Percentiles rank a stretch among this genome's conserved stretches.
Conservation (phyloP, 1,139 yeast species). For the Debaryomycetaceae sp. region DNA sequence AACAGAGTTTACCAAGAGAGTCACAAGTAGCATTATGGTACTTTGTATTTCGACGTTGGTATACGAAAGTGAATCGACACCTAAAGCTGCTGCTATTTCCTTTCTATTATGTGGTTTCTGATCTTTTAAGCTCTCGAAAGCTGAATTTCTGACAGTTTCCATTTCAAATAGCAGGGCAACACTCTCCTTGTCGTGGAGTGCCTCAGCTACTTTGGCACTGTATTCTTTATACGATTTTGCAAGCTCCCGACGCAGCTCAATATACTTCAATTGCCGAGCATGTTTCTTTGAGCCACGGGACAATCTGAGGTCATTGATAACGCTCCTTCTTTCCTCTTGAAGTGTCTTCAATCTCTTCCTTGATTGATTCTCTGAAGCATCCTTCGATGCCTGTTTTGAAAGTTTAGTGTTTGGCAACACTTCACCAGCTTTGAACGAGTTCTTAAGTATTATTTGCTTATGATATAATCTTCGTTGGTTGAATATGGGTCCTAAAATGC, state of each 20-base stretch:
- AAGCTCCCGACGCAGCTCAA: not conserved
- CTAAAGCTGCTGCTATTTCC: not conserved
- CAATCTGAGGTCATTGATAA: not conserved
- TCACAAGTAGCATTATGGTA: constrained; percentile 15
- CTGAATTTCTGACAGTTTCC: too few relatives aligned
- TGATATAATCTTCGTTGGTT: too few relatives aligned
- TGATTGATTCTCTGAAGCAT: not conserved
- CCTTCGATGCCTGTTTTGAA: not conserved
- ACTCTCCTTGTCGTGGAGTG: not conserved
- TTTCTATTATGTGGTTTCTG: too few relatives aligned
- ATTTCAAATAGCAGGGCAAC: not conserved
- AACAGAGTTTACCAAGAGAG: constrained; percentile 17
- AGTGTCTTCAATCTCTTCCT: not conserved
- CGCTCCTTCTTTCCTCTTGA: not conserved
- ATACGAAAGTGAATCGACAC: constrained; percentile 9
- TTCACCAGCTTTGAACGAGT: too few relatives aligned
- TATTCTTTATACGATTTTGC: not conserved
- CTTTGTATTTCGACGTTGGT: constrained; percentile 17
- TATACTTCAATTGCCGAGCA: not conserved
- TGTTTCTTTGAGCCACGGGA: not conserved
- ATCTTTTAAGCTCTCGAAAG: not conserved
- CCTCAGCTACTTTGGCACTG: not conserved
- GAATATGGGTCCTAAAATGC: too few relatives aligned
- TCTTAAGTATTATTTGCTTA: too few relatives aligned
- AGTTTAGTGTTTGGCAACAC: too few relatives aligned